Evolutionary conservation across 495 filamentous ascomycete species (phyloP).

Genomic region (Penicillium longicatenatum): DNA sequence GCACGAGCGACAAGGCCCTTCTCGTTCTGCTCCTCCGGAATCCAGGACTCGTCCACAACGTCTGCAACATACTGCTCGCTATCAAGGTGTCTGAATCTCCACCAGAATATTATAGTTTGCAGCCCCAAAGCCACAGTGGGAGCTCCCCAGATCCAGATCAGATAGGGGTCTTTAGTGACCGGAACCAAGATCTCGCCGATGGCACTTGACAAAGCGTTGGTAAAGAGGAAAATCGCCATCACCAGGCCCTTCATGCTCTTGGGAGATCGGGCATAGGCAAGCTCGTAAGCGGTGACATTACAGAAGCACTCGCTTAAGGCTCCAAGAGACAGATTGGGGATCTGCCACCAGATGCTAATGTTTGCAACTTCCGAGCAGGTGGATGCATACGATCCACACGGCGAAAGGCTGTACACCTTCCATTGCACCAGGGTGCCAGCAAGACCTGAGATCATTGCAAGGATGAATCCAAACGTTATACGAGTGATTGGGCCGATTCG

Average conservation of each 20-base stretch:
- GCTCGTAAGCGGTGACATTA: conserved; percentile 70
- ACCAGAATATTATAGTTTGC: conserved; percentile 52
- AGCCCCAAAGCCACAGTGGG: conserved; percentile 49
- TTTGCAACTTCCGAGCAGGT: conserved; percentile 46
- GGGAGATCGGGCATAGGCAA: conserved; percentile 72
- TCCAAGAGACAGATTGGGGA: conserved; percentile 52
- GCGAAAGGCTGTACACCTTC: conserved; percentile 58
- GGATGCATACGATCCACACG: conserved; percentile 54
- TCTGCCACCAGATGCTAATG: conserved; percentile 58
- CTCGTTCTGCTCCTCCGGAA: conserved; percentile 2
- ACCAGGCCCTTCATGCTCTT: conserved; percentile 69
- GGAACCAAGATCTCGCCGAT: conserved; percentile 62
- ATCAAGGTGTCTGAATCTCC: conserved; percentile 46
- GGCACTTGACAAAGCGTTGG: conserved; percentile 49
- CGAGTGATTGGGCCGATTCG: conserved; percentile 64
- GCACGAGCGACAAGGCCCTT: not conserved
- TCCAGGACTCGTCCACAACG: conserved; percentile 16
- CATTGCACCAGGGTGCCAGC: conserved; percentile 65
- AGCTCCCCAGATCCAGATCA: conserved; percentile 57
- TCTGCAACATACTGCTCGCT: conserved; percentile 43
- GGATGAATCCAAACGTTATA: conserved; percentile 64
- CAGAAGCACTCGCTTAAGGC: conserved; percentile 70
- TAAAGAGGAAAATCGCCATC: conserved; percentile 58
- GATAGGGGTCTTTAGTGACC: conserved; percentile 61
- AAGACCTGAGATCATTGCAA: conserved; percentile 57